phyloP scores from a whole-genome alignment of 2,329 filamentous ascomycete genomes.

The Ascocoryne sarcoides region DNA sequence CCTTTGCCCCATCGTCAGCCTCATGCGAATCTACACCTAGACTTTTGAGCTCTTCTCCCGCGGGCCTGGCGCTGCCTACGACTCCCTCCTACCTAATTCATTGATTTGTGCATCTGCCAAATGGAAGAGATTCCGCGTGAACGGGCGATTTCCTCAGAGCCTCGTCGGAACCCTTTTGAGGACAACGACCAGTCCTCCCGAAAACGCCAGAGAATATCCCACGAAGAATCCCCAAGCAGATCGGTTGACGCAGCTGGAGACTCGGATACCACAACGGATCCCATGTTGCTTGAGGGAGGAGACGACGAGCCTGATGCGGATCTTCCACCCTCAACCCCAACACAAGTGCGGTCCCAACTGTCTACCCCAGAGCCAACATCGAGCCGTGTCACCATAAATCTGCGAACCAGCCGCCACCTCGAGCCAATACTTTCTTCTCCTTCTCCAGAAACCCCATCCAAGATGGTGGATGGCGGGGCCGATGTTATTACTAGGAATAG shows the following conservation, averaged over 20 bases:
- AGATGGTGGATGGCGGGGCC: constrained; percentile 17
- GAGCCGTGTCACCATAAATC: constrained; percentile 52
- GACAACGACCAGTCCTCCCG: constrained; percentile 42
- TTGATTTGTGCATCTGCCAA: constrained; percentile 35
- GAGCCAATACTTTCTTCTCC: constrained; percentile 35
- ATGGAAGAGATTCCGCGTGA: constrained; percentile 39
- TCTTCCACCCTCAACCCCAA: constrained; percentile 25
- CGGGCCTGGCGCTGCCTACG: constrained; percentile 12
- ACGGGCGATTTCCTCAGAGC: constrained; percentile 53
- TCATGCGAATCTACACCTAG: constrained; percentile 8
- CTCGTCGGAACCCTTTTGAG: constrained; percentile 56
- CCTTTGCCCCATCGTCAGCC: neutral
- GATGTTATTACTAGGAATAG: constrained; percentile 19
- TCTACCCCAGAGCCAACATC: constrained; percentile 38
- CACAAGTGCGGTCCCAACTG: constrained; percentile 26
- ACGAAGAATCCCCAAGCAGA: constrained; percentile 44
- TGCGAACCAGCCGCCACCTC: constrained; percentile 39
- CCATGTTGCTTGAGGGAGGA: constrained; percentile 11
- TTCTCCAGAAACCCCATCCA: constrained; percentile 32
- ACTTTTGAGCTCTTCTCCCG: constrained; percentile 19
- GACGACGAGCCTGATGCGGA: constrained; percentile 28
- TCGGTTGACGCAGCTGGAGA: constrained; percentile 36
- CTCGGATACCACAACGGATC: constrained; percentile 13
- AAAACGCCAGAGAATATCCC: constrained; percentile 54
- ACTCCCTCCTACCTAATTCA: constrained; percentile 37